A percentile compares a stretch with the other conserved stretches of the same genome.
Conservation (phyloP, 495 filamentous ascomycete species). For the Talaromyces liani region DNA sequence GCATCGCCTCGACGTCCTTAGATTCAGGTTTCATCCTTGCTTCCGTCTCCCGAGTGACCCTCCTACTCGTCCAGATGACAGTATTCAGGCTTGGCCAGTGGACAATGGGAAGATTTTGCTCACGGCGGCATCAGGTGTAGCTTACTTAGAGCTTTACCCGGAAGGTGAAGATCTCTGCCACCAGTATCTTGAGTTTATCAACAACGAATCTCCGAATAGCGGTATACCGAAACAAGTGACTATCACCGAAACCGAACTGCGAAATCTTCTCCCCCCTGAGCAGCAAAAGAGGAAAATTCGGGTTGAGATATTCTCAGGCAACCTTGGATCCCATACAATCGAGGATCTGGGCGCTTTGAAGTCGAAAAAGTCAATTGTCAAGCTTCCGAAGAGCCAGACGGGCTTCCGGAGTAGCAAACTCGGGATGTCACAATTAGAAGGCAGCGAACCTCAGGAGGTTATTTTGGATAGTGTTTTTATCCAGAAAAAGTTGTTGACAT, state of each 20-base stretch:
- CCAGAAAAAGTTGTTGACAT: slow-evolving; percentile 65
- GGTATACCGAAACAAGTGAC: slow-evolving; percentile 60
- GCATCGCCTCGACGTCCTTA: slow-evolving; percentile 82
- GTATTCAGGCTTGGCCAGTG: slow-evolving; percentile 80
- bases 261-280: slow-evolving; percentile 58
- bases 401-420: slow-evolving; percentile 73
- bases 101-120: slow-evolving; percentile 73
- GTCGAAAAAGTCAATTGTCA: slow-evolving; percentile 64
- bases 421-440: slow-evolving; percentile 66
- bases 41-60: slow-evolving; percentile 77
- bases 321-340: slow-evolving; percentile 62
- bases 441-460: slow-evolving; percentile 63
- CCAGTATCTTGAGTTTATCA: slow-evolving; percentile 70
- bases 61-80: slow-evolving; percentile 58
- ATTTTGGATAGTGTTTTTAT: slow-evolving; percentile 63
- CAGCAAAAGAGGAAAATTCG: slow-evolving; percentile 64
- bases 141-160: slow-evolving; percentile 71
- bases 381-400: slow-evolving; percentile 62
- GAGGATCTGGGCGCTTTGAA: slow-evolving; percentile 62
- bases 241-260: slow-evolving; percentile 68
- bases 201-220: slow-evolving; percentile 49
- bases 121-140: slow-evolving; percentile 73
- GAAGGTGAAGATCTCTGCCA: slow-evolving; percentile 70
- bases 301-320: slow-evolving; percentile 65
- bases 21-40: slow-evolving; percentile 85